phyloP scores from a whole-genome alignment of 345 rosid genomes.

The Citrus trifoliata region DNA sequence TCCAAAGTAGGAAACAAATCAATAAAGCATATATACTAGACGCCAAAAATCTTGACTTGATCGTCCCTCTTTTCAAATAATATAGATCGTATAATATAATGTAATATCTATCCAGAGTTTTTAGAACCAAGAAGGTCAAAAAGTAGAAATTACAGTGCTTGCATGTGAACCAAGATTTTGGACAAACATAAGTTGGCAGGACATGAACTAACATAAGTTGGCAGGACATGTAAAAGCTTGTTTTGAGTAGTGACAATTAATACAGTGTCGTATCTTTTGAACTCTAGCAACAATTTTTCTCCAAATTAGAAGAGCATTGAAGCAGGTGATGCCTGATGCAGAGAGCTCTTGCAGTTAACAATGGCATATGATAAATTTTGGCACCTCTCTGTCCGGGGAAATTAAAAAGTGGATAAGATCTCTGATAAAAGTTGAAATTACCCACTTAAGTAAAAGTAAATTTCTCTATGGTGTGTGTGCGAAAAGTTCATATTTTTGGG shows the following conservation, averaged over 20 bases:
- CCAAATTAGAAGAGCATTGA: neutral
- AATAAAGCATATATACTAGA: neutral
- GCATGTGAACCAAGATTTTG: conserved; percentile 18
- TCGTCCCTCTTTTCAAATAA: neutral
- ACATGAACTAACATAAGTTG: neutral
- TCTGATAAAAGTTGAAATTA: conserved; percentile 1
- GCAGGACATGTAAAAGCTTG: neutral
- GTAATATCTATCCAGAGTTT: neutral
- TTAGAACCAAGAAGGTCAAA: neutral
- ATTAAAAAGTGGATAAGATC: neutral
- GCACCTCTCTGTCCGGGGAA: neutral
- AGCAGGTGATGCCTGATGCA: neutral
- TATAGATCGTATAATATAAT: neutral
- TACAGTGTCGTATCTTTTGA: conserved; percentile 3
- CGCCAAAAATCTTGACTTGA: conserved; percentile 8
- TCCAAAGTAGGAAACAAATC: neutral
- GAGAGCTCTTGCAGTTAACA: conserved; percentile 4
- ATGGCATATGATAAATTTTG: neutral
- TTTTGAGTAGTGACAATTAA: too few species aligned
- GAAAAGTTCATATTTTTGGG: neutral
- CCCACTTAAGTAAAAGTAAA: neutral
- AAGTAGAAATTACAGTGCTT: neutral
- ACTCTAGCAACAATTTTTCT: neutral
- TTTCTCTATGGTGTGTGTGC: neutral
- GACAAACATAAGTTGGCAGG: neutral